These are phyloP conservation scores for Crucibulum laeve DNA, from an alignment of 768 basidiomycete species.

Conservation along the genomic window DNA sequence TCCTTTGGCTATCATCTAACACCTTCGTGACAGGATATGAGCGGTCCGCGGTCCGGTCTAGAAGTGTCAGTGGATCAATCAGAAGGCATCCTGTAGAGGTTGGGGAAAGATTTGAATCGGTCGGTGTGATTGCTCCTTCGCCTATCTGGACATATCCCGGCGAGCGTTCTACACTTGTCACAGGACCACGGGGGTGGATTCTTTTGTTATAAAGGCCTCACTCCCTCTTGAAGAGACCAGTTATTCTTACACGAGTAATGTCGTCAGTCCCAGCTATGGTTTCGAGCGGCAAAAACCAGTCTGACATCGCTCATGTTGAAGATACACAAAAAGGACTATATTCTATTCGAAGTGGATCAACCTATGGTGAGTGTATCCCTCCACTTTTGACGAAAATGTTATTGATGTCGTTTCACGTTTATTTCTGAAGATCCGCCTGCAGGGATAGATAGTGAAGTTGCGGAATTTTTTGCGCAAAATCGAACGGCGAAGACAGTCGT, in stretches of 20 bases:
- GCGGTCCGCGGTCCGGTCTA: slow-evolving; percentile 3
- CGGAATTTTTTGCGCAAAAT: slow-evolving; percentile 34
- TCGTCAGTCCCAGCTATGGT: neutral
- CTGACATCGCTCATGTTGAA: slow-evolving; percentile 12
- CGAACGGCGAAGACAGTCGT: slow-evolving; percentile 17
- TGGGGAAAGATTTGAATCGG: neutral
- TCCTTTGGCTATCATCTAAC: too few relatives aligned
- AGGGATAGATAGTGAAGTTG: slow-evolving; percentile 43
- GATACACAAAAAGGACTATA: slow-evolving; percentile 25
- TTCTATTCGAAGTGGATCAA: slow-evolving; percentile 27
- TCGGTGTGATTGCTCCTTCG: neutral
- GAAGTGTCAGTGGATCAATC: neutral
- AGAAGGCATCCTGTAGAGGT: neutral
- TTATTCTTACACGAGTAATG: too few relatives aligned
- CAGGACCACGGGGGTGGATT: too few relatives aligned
- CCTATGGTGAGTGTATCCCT: slow-evolving; percentile 5
- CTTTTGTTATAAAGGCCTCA: too few relatives aligned
- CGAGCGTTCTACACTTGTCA: too few relatives aligned
- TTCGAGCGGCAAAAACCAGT: too few relatives aligned
- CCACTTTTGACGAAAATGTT: neutral
- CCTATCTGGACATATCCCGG: too few relatives aligned
- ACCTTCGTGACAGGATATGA: too few relatives aligned
- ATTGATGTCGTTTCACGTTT: neutral
- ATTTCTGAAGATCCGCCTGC: slow-evolving; percentile 7
- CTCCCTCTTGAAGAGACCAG: too few relatives aligned